phyloP scores from a whole-genome alignment of 2,329 filamentous ascomycete species.

The Fusarium longipes region DNA sequence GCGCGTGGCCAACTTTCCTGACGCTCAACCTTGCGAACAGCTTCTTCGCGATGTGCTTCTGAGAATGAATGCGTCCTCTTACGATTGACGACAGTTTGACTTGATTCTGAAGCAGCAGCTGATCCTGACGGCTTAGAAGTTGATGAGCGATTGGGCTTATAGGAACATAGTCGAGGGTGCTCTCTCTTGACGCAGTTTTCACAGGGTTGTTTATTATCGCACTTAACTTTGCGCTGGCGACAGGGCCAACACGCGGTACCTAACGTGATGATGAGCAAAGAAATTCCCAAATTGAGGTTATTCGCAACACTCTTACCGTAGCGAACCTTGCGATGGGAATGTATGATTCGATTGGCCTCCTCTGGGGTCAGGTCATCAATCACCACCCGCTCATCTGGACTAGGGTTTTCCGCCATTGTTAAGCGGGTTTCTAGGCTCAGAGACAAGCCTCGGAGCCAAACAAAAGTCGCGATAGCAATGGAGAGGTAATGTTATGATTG shows the following conservation, averaged over 20 bases:
- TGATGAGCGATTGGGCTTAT: constrained; percentile 68
- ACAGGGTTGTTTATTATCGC: constrained; percentile 75
- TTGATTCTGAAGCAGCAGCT: constrained; percentile 42
- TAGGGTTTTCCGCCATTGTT: constrained; percentile 59
- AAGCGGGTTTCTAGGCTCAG: constrained; percentile 40
- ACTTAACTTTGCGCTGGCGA: constrained; percentile 75
- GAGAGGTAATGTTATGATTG: constrained; percentile 43
- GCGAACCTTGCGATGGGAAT: constrained; percentile 75
- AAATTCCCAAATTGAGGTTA: constrained; percentile 24
- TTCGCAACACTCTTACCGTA: constrained; percentile 64
- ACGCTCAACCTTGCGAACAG: constrained; percentile 50
- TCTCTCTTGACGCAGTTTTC: constrained; percentile 76
- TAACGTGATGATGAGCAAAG: constrained; percentile 47
- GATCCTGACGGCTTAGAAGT: constrained; percentile 52
- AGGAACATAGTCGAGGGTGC: constrained; percentile 72
- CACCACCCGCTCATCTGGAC: constrained; percentile 58
- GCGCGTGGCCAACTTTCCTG: constrained; percentile 58
- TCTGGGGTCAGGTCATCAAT: constrained; percentile 71
- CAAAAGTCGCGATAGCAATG: constrained; percentile 37
- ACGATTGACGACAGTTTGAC: constrained; percentile 37
- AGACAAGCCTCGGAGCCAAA: constrained; percentile 42
- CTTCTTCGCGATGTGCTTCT: constrained; percentile 47
- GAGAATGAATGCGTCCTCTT: constrained; percentile 53
- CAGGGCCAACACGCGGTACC: constrained; percentile 75
- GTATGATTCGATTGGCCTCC: constrained; percentile 75